phyloP scores from a whole-genome alignment of 768 basidiomycete genomes.

The Termitomyces eurrhizus region DNA sequence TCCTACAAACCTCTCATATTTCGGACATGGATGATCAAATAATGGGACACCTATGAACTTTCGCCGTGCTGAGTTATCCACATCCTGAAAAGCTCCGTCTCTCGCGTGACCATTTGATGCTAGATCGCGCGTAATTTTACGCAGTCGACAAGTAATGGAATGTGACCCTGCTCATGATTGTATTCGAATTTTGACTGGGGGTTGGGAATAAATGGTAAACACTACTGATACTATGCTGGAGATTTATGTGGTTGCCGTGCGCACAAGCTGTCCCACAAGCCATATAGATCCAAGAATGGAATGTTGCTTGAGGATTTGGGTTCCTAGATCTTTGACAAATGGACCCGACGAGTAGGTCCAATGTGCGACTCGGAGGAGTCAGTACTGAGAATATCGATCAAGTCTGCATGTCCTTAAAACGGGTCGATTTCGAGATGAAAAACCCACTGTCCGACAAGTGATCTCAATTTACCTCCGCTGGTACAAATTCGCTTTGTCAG shows the following conservation, averaged over 20 bases:
- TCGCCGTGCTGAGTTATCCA: neutral
- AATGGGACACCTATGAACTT: neutral
- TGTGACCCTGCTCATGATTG: neutral
- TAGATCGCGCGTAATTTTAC: neutral
- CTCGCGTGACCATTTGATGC: neutral
- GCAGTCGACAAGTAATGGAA: neutral
- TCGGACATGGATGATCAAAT: neutral
- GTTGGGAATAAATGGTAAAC: neutral
- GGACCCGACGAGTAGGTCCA: neutral
- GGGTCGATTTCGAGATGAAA: neutral
- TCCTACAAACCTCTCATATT: conserved; percentile 24
- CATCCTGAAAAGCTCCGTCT: neutral
- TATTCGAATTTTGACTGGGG: neutral
- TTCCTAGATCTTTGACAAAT: neutral
- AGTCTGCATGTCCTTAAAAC: neutral
- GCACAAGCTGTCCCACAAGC: neutral
- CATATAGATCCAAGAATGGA: neutral
- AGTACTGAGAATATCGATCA: neutral
- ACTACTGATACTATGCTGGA: neutral
- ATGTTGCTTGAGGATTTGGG: neutral
- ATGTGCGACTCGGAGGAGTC: neutral
- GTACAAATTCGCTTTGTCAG: neutral
- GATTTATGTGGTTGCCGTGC: neutral
- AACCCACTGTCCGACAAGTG: neutral
- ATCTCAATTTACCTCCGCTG: neutral